Evolutionary conservation across 1,284 basidiomycete genomes (phyloP).

Genomic region (Cryptococcus maquisensis): DNA sequence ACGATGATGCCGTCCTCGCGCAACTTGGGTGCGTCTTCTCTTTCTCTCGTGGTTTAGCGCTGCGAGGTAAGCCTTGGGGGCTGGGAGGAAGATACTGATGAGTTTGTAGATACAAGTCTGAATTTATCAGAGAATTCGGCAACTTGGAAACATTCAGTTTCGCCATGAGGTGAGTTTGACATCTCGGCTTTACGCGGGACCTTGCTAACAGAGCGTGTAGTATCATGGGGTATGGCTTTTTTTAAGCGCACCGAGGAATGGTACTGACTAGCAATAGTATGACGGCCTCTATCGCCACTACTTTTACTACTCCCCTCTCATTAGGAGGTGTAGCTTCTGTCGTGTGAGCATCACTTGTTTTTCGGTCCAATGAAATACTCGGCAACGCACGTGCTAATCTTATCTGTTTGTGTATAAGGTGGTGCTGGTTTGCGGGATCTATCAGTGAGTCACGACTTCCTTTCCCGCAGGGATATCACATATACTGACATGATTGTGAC

Average conservation of each 20-base stretch:
- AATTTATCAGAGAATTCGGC: slow-evolving; percentile 39
- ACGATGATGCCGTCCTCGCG: slow-evolving; percentile 20
- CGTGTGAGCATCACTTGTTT: slow-evolving; percentile 15
- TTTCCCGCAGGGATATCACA: background rate
- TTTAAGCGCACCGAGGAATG: background rate
- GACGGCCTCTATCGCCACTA: slow-evolving; percentile 38
- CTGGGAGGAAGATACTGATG: background rate
- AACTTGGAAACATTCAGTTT: slow-evolving; percentile 45
- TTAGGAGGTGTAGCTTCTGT: slow-evolving; percentile 35
- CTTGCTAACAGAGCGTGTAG: slow-evolving; percentile 3
- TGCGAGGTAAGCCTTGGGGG: background rate
- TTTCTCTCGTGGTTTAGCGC: background rate
- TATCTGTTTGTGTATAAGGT: slow-evolving; percentile 4
- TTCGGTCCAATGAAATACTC: background rate
- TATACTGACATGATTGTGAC: background rate
- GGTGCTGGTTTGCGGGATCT: slow-evolving; percentile 42
- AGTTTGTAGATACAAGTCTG: slow-evolving; percentile 26
- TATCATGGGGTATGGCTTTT: slow-evolving; percentile 24
- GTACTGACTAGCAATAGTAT: slow-evolving; percentile 11
- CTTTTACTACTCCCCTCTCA: slow-evolving; percentile 36
- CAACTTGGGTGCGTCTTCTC: slow-evolving; percentile 17
- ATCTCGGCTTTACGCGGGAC: background rate
- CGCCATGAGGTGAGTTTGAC: slow-evolving; percentile 25
- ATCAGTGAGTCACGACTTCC: slow-evolving; percentile 19
- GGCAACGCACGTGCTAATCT: background rate